Evolutionary conservation across 495 filamentous ascomycete species (phyloP), one percentile per base, ranked within the genome.

Genomic region (Penicillium pulvis): DNA sequence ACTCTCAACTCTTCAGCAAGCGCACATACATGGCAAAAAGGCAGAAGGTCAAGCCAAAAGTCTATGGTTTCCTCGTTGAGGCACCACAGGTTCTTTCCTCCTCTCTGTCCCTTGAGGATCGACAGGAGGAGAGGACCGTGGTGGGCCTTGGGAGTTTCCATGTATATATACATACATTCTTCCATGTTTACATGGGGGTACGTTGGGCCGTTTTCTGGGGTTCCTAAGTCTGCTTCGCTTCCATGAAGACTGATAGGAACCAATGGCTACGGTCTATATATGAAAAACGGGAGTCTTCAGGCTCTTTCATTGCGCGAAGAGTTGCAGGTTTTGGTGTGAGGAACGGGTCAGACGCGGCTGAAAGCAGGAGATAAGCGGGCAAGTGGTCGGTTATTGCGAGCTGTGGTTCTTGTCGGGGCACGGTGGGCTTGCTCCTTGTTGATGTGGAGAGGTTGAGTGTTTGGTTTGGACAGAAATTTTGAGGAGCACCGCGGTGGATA

Each of bases 221-320:
- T 76, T 79, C 71, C 70, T 73, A 45, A 57, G 70, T 76, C 71
- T 67, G 70, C 75, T 80, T 70, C 70, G 48, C 60, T 63, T 67
- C 76, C 55, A 75, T 78, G 76, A 75, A 73, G 75, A 73, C 71
- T 52, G 63, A 36, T 63, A 66, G 71, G 74, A 77, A 75, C 76
- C 62, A 80, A 80, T 78, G 77, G 77, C 77, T 71, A 68, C 68
- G 76, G 76, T 70, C 62, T 31, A 79, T 62, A 80, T 59, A 19
- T 44, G 52, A 36, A 7, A 39, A n/a, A 20, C 4, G 4, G 3
- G 14, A 31, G 60, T 35, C 20, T 60, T 51, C 42, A 42, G 50
- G 2, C 14, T 48, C 33, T 36, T 9, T 30, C 12, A 50, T 16
- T 50, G 47, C 47, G 23, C 26, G 26, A 50, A 33, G 47, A 50